A percentile compares a stretch with the other conserved stretches of the same genome.
Conservation (phyloP, 2,329 filamentous ascomycete genomes). For the Lecanoromycetidae sp. region DNA sequence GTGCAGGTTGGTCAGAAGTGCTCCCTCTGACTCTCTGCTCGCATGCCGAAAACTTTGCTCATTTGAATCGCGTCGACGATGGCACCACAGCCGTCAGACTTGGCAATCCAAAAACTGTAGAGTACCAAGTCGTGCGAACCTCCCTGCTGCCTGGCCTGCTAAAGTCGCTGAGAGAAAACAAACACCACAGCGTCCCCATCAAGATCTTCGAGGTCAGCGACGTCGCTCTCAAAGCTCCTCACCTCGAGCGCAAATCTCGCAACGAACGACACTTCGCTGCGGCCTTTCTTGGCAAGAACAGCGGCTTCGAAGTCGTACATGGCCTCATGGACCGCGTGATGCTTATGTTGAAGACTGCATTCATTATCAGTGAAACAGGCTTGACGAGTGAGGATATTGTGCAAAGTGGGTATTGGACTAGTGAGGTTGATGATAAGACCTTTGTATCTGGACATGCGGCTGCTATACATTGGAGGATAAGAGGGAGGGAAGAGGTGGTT, state of each 20-base stretch:
- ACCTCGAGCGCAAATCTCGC: slow-evolving; percentile 68
- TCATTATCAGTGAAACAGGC: slow-evolving; percentile 64
- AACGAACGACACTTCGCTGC: slow-evolving; percentile 96
- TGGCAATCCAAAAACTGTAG: slow-evolving; percentile 82
- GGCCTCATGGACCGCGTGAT: slow-evolving; percentile 85
- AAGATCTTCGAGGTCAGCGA: slow-evolving; percentile 88
- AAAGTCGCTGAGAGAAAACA: slow-evolving; percentile 91
- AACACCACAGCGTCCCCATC: slow-evolving; percentile 74
- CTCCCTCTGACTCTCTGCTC: slow-evolving; percentile 94
- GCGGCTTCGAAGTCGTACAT: slow-evolving; percentile 91
- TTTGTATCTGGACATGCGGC: slow-evolving; percentile 88
- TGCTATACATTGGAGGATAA: slow-evolving; percentile 65
- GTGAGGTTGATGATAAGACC: slow-evolving; percentile 79
- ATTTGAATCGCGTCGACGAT: slow-evolving; percentile 83
- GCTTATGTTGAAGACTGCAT: slow-evolving; percentile 76
- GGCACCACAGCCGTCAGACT: slow-evolving; percentile 71
- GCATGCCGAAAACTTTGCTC: slow-evolving; percentile 95
- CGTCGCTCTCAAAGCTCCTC: slow-evolving; percentile 78
- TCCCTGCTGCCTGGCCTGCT: slow-evolving; percentile 74
- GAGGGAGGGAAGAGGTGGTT: slow-evolving; percentile 55
- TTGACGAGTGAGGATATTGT: slow-evolving; percentile 41
- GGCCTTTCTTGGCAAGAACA: slow-evolving; percentile 86
- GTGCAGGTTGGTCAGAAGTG: slow-evolving; percentile 93
- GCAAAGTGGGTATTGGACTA: slow-evolving; percentile 75
- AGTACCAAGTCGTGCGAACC: slow-evolving; percentile 88